Evolutionary conservation across 2,329 filamentous ascomycete species (phyloP).

Genomic region (Herpotrichia juniperi): DNA sequence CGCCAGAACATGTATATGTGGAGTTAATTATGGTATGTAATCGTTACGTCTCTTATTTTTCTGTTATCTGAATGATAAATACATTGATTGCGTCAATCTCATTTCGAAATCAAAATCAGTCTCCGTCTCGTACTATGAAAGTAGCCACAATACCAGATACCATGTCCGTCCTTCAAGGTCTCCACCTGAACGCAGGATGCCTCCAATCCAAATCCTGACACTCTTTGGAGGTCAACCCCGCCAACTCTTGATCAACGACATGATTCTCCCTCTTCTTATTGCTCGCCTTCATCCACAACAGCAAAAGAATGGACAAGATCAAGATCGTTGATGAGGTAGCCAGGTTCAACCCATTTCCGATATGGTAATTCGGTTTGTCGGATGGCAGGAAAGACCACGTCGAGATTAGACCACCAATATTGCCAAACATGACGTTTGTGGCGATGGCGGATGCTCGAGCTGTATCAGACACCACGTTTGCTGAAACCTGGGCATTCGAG

Average conservation of each 20-base stretch:
- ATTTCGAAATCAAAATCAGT: too few species aligned
- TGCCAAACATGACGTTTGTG: slow-evolving; percentile 73
- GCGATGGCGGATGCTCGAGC: slow-evolving; percentile 71
- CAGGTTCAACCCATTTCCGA: slow-evolving; percentile 74
- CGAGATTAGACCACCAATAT: slow-evolving; percentile 71
- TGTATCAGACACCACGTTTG: slow-evolving; percentile 75
- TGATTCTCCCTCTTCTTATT: slow-evolving; percentile 64
- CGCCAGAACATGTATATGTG: too few species aligned
- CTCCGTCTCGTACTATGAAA: too few species aligned
- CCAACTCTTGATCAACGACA: slow-evolving; percentile 62
- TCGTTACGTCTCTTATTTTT: too few species aligned
- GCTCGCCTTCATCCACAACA: slow-evolving; percentile 67
- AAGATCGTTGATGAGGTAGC: slow-evolving; percentile 65
- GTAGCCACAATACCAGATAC: too few species aligned
- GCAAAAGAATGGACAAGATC: slow-evolving; percentile 55
- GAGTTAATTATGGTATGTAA: too few species aligned
- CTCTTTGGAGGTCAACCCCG: slow-evolving; percentile 49
- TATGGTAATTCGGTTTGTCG: slow-evolving; percentile 70
- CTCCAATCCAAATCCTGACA: slow-evolving; percentile 46
- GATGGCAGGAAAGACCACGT: slow-evolving; percentile 69
- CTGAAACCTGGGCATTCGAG: slow-evolving; percentile 70
- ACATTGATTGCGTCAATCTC: too few species aligned
- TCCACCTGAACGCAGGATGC: slow-evolving; percentile 70
- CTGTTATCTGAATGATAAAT: too few species aligned
- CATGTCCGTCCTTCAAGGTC: slow-evolving; percentile 43